Evolutionary conservation across 2,329 filamentous ascomycete species (phyloP), one percentile per base, ranked within the genome.

Genomic region (Scedosporium dehoogii): DNA sequence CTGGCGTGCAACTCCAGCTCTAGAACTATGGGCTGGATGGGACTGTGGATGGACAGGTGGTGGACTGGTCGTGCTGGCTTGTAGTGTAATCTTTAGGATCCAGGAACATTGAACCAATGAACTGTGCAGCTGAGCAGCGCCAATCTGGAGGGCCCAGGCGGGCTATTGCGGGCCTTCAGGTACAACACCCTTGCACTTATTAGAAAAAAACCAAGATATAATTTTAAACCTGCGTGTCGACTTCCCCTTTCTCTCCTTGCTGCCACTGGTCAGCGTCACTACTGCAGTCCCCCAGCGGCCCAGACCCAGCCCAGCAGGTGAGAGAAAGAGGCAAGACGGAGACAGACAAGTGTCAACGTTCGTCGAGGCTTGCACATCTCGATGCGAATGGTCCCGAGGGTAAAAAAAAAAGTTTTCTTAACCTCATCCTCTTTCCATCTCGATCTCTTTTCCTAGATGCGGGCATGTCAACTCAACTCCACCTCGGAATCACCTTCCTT

Each of bases 161-260:
- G 59, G 46, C 29, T 41, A 44, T 56, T 56, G 59, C 59, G 59
- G 59, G 59, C 48, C 59, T 29, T 38, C 21, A 21, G 33, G 44
- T 61, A 38, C 46, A 61, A 6, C 48, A 61, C 59, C 59, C 59
- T 44, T 61, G 59, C 33, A 42, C 59, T 18, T 61, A 56, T 44
- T 60, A 18, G 14, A 21, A 55, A 61, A 61, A 61, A 41, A 27
- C 59, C 59, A 61, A 61, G 59, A 56, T 61, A 61, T 61, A 61
- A 61, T 61, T 61, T 55, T 55, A 55, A 61, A 55, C 44, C 46
- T 55, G 46, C 46, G 21, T 61, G 33, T 61, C 59, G 44, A 61
- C 42, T 61, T 61, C 59, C 59, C 59, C 59, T 61, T 61, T 61
- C 59, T 51, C 48, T 55, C 51, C n/a, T 55, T 18, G 18, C 51